Evolutionary conservation across 108 stramenopile genomes (phyloP).

Genomic region (Cylindrotheca closterium): DNA sequence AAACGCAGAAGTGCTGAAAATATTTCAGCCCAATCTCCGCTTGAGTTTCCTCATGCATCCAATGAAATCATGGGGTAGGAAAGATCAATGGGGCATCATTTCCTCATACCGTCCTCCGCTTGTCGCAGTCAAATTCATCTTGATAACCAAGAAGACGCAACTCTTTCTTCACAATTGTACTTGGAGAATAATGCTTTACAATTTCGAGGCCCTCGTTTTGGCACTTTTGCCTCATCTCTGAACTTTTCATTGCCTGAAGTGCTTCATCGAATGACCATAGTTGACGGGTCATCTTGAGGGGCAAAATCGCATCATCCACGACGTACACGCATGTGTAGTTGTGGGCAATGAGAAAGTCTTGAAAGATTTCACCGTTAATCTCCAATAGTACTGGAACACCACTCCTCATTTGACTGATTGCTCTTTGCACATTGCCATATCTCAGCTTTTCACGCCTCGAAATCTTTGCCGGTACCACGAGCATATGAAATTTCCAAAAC

Average conservation of each 20-base stretch:
- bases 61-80: too few species aligned
- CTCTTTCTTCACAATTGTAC: constrained; percentile 11
- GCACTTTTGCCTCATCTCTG: constrained; percentile 2
- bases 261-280: constrained; percentile 12
- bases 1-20: neutral
- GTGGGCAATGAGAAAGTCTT: constrained; percentile 10
- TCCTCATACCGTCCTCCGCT: too few species aligned
- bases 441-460: constrained; percentile 4
- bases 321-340: constrained; percentile 9
- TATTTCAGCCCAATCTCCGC: too few species aligned
- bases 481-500: constrained; percentile 14
- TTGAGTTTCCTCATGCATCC: too few species aligned
- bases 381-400: constrained; percentile 15
- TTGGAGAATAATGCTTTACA: constrained; percentile 8
- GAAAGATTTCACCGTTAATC: constrained; percentile 4
- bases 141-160: constrained; percentile 5
- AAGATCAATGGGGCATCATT: too few species aligned
- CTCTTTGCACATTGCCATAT: constrained; percentile 20
- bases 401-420: constrained; percentile 20
- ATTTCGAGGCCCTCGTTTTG: constrained; percentile 15
- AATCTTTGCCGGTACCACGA: constrained; percentile 17
- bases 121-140: constrained; percentile 5
- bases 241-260: constrained; percentile 1
- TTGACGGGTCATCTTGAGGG: neutral
- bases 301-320: neutral